Evolutionary conservation across 768 basidiomycete species (phyloP), one percentile per base, ranked within the genome.

Genomic region (Suillus fuscotomentosus): DNA sequence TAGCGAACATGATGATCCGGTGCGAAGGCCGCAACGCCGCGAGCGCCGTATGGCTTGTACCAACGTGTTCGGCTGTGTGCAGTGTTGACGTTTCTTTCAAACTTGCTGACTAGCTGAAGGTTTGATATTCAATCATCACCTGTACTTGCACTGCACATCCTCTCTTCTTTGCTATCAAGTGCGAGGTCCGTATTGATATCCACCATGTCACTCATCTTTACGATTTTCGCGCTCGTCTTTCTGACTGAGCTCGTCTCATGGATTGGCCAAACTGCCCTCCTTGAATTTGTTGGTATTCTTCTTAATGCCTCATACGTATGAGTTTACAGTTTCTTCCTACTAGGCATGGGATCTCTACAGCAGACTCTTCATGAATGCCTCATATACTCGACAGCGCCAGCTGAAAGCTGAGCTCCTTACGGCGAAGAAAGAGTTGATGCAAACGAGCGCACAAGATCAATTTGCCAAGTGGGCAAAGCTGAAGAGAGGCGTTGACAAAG

Each of bases 391-490:
- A 65, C 92, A 96, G 71, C 81, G 84, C 27, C 77, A 82, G 65
- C 87, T 98, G 69, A 95, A 97, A 77, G 79, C 84, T 9, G 89
- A 95, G 62, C 86, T 98, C 38, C 81, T 98, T 51, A 75, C 79
- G 36, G 89, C 87, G 43, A 96, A 96, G 78, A 83, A 90, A 31
- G 94, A 98, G 73, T 86, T 99, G 3, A 76, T 90, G 67, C 88
- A 88, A 73, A 99, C 95, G 41, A 95, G 92, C 70, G 92, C 95
- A 20, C 97, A 99, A 74, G 96, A 98, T 72, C 93, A 99, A 72
- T 99, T 99, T 74, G 94, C 95, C 22, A 98, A 95, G 79, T 99
- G 97, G 97, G 97, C 97, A 55, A 95, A 95, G 79, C 79, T 99
- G 72, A 80, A 92, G 70, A 79, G 97, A 68, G 93, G 85, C 69